Conservation (phyloP, 495 filamentous ascomycete genomes). For the Daldinia caldariorum region DNA sequence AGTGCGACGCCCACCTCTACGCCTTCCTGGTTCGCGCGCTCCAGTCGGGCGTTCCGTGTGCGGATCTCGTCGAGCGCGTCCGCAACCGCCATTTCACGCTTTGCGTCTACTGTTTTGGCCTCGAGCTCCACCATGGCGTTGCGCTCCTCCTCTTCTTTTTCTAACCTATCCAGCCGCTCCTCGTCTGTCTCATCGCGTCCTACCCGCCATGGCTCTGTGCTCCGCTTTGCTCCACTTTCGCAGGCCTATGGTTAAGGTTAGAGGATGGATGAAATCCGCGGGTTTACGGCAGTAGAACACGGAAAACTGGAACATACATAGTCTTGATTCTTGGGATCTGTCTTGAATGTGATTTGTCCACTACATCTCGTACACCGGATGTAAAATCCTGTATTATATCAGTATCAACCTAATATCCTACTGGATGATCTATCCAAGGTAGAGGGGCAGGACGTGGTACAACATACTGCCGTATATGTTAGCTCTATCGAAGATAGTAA, state of each 20-base stretch:
- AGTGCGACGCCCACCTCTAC: constrained; percentile 57
- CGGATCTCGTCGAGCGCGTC: constrained; percentile 96
- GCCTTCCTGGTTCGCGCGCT: constrained; percentile 72
- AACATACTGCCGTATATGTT: constrained; percentile 22
- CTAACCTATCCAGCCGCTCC: constrained; percentile 83
- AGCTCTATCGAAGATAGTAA: background rate
- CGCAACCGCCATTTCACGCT: constrained; percentile 95
- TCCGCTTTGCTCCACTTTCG: constrained; percentile 85
- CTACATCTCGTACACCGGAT: constrained; percentile 93
- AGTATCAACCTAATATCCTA: background rate
- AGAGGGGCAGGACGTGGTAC: background rate
- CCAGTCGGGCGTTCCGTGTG: constrained; percentile 85
- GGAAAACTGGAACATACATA: constrained; percentile 61
- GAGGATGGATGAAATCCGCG: background rate
- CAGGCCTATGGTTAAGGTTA: constrained; percentile 53
- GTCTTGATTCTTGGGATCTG: constrained; percentile 94
- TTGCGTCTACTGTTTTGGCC: constrained; percentile 88
- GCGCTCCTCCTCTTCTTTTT: constrained; percentile 80
- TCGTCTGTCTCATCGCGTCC: constrained; percentile 63
- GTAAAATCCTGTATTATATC: constrained; percentile 33
- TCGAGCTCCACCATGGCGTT: constrained; percentile 93
- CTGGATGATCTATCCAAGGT: background rate
- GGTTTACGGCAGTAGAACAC: background rate
- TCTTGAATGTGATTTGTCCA: constrained; percentile 92
- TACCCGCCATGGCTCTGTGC: constrained; percentile 89